Percentiles rank a stretch among this genome's conserved stretches.
These are phyloP conservation scores for Candida wancherniae DNA, from an alignment of 805 yeast genomes.

Conservation along the genomic window DNA sequence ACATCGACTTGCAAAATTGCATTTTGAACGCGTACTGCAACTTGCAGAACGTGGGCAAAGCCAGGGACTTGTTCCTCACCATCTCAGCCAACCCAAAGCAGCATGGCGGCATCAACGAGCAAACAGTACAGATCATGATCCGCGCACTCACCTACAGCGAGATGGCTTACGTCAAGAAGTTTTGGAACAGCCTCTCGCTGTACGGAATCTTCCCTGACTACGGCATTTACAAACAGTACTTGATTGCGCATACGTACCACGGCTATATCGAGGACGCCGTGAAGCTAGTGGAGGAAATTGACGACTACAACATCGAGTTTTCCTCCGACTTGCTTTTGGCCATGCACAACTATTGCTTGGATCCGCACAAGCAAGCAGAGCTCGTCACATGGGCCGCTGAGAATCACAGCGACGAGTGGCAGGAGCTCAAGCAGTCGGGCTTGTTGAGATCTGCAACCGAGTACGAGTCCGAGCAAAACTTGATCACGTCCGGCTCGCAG, in stretches of 20 bases:
- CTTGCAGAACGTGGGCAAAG: conserved; percentile 50
- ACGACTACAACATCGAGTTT: conserved; percentile 42
- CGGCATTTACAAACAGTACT: conserved; percentile 51
- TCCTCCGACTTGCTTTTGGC: conserved; percentile 42
- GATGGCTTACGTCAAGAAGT: conserved; percentile 50
- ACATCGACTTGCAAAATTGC: conserved; percentile 54
- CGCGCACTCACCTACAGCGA: conserved; percentile 54
- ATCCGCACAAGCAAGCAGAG: conserved; percentile 24
- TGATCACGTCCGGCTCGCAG: conserved; percentile 19
- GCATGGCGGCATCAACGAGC: conserved; percentile 50
- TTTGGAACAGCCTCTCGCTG: conserved; percentile 57
- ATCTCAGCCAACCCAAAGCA: conserved; percentile 49
- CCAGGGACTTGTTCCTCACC: conserved; percentile 56
- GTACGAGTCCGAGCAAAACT: conserved; percentile 27
- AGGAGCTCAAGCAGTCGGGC: conserved; percentile 19
- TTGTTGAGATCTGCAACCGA: conserved; percentile 24
- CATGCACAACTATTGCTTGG: conserved; percentile 42
- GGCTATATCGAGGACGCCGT: conserved; percentile 57
- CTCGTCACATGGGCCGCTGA: conserved; percentile 32
- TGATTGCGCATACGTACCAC: conserved; percentile 67
- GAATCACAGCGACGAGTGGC: conserved; percentile 28
- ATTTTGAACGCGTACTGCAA: conserved; percentile 61
- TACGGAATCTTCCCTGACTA: conserved; percentile 50
- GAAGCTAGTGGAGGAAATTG: conserved; percentile 42
- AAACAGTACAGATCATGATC: conserved; percentile 63